Base-by-base conservation (phyloP, 768 basidiomycete genomes). In the Russula sp. region DNA sequence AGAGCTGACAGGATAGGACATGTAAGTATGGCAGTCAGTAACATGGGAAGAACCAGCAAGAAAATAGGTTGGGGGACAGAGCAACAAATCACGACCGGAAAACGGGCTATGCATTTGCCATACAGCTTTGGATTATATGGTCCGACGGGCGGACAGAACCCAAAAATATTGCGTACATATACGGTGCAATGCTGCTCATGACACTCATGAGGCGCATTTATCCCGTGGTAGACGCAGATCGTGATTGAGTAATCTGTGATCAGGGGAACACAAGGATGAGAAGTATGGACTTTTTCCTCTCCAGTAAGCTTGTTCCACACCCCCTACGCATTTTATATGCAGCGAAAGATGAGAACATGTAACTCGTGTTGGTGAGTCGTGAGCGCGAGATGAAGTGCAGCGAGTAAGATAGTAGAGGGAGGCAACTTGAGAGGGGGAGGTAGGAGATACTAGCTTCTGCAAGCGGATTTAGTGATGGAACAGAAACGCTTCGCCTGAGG, bases 11-110 rank as follows among this genome's bases (percentile, higher is more conserved):
- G 39, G 55, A 71, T 60, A 29, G 68, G 49, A 7, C 67, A 59
- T 64, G 70, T 58, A 62, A 71, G 68, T 34, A 68, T 59, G 55
- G 65, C 63, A 42, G 60, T 61, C 61, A 61, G 61, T 60, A 65
- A 59, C 69, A 69, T 71, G 57, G 45, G 42, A 50, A 25, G 47
- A 60, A 22, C 14, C 7, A 29, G 25, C 25, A 29, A 29, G 25
- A 29, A 29, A 29, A 3, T 29, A 41, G 36, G 35, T 29, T 29
- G 42, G 48, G 42, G 58, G 64, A 41, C 49, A 59, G 39, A 59
- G 34, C n/a, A 50, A 35, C 35, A 52, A 53, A 43, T 36, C 35
- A 43, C 53, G 35, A 55, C 38, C 42, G 39, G 52, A 56, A 29
- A 45, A 41, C 51, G 35, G 58, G 55, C 22, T 14, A 54, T 36